phyloP scores from a whole-genome alignment of 129 eudicot genomes.

The Flaveria trinervia region DNA sequence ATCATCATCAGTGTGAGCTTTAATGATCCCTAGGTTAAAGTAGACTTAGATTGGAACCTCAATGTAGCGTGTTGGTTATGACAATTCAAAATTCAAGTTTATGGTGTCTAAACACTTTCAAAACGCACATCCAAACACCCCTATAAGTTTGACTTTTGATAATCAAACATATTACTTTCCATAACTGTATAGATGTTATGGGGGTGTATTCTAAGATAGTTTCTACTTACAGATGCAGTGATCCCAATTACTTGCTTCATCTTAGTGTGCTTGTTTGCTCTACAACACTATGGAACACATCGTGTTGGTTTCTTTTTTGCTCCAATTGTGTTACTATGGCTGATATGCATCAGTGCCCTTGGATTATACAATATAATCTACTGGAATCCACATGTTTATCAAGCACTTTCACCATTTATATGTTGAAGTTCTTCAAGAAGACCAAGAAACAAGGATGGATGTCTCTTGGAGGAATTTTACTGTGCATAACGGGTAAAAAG shows the following conservation, averaged over 20 bases:
- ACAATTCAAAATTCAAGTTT: too few species aligned
- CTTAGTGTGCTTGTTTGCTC: slow-evolving; percentile 85
- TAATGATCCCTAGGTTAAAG: slow-evolving; percentile 19
- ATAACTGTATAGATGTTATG: neutral
- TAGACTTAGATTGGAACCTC: neutral
- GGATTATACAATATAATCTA: slow-evolving; percentile 72
- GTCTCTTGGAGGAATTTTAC: slow-evolving; percentile 82
- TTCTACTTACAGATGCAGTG: slow-evolving; percentile 74
- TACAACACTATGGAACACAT: slow-evolving; percentile 96
- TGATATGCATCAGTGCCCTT: slow-evolving; percentile 77
- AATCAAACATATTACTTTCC: neutral
- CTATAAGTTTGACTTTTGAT: neutral
- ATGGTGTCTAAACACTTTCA: neutral
- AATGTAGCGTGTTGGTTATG: too few species aligned
- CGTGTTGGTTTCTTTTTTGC: slow-evolving; percentile 90
- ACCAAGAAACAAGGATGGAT: slow-evolving; percentile 88
- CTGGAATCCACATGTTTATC: slow-evolving; percentile 83
- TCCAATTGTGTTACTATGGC: slow-evolving; percentile 77
- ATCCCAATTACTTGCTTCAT: slow-evolving; percentile 89
- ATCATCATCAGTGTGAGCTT: slow-evolving; percentile 65
- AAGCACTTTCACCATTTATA: slow-evolving; percentile 93
- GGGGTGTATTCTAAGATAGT: slow-evolving; percentile 3
- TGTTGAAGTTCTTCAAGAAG: slow-evolving; percentile 86
- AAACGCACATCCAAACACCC: neutral
- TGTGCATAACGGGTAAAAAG: slow-evolving; percentile 84